Base-by-base conservation (phyloP, 768 basidiomycete genomes). In the Crassisporium funariophilum region DNA sequence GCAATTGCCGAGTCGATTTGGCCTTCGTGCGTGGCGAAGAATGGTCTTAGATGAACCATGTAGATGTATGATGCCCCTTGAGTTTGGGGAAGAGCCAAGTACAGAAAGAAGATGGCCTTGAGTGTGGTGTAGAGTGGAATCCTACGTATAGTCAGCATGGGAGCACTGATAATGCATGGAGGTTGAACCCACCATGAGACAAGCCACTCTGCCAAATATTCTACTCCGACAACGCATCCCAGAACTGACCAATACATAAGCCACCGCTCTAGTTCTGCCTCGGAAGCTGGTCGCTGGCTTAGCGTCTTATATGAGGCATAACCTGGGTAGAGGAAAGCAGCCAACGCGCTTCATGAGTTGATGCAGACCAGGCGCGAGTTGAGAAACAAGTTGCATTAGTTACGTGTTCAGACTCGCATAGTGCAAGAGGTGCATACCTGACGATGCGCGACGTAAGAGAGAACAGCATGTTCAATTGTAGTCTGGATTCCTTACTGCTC, bases 271-370 rank as follows among this genome's bases (percentile, higher is more conserved):
- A 95, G 74, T 35, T 92, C 91, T 41, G 76, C 79, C 57, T 91
- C 89, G 0, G 85, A 86, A 1, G 89, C 88, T 15, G 90, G 90
- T n/a, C 91, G 77, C 56, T 88, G 83, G 27, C 88, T 87, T 23
- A 98, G 79, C 0, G 90, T 84, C 74, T 98, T 98, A 74, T 95
- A 98, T n/a, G 91, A 94, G 22, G 92, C 90, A 69, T 98, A 98
- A 17, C 88, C 89, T 0, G 94, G 94, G 65, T 98, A 95, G 31
- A 95, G 78, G 67, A 92, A 95, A 15, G 86, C 90, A 4, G 74
- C 75, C 25, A 79, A 66, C n/a, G 86, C 84, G 64, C 88, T 89
- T 53, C 6, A 49, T 42, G n/a, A n/a, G n/a, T n/a, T n/a, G n/a
- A n/a, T 15, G 36, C 12, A 36, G 20, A 12, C 16, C 34, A 21